These are phyloP conservation scores for Daldinia vernicosa DNA, from an alignment of 495 filamentous ascomycete genomes.

Conservation along the genomic window DNA sequence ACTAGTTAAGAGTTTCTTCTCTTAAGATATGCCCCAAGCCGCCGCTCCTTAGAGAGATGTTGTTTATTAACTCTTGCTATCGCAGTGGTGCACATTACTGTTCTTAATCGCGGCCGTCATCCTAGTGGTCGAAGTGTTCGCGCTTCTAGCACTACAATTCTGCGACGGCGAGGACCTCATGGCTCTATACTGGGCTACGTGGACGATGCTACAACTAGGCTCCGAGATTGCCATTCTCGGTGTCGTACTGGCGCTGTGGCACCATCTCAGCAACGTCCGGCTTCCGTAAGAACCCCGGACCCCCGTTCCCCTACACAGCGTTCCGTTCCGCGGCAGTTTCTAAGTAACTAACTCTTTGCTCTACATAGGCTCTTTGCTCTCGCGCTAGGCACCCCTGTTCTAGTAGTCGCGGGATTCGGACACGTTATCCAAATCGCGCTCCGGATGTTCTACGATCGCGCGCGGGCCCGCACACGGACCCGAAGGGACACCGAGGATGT, in stretches of 20 bases:
- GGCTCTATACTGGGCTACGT: slow-evolving; percentile 59
- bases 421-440: slow-evolving; percentile 50
- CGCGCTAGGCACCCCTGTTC: slow-evolving; percentile 59
- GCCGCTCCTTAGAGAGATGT: neutral
- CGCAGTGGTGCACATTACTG: slow-evolving; percentile 45
- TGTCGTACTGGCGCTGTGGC: slow-evolving; percentile 52
- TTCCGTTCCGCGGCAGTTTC: neutral
- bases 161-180: slow-evolving; percentile 61
- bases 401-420: slow-evolving; percentile 56
- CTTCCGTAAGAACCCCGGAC: slow-evolving; percentile 47
- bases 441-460: slow-evolving; percentile 19
- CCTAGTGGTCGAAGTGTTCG: slow-evolving; percentile 55
- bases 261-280: slow-evolving; percentile 49
- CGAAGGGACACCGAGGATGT: neutral
- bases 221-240: slow-evolving; percentile 60
- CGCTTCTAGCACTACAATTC: slow-evolving; percentile 55
- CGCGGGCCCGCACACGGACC: slow-evolving; percentile 4
- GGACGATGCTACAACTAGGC: slow-evolving; percentile 58
- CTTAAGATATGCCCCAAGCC: neutral
- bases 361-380: slow-evolving; percentile 53
- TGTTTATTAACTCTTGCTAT: neutral
- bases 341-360: neutral
- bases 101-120: slow-evolving; percentile 47
- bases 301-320: neutral
- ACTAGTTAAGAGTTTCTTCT: too few relatives aligned